Percentiles rank a stretch among this genome's conserved stretches.
Evolutionary conservation across 108 stramenopile species (phyloP).

Genomic region (Fistulifera pelliculosa): DNA sequence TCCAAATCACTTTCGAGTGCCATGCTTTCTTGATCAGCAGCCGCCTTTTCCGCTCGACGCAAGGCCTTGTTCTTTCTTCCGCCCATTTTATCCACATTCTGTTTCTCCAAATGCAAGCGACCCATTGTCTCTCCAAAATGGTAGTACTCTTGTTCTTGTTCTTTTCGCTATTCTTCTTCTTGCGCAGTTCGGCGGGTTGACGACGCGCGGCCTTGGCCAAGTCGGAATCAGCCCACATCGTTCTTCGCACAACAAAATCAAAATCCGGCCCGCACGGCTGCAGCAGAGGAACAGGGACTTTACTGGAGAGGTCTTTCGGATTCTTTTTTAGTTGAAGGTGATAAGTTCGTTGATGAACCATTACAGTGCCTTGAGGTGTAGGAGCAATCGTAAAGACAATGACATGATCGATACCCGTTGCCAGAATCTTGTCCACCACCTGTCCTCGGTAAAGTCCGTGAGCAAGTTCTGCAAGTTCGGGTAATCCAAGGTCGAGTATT

Average conservation of each 20-base stretch:
- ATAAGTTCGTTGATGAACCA: slow-evolving; percentile 74
- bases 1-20: slow-evolving; percentile 71
- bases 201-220: slow-evolving; percentile 88
- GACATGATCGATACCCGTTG: slow-evolving; percentile 89
- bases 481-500: slow-evolving; percentile 21
- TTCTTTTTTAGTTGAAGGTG: slow-evolving; percentile 80
- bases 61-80: slow-evolving; percentile 85
- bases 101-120: slow-evolving; percentile 91
- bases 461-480: slow-evolving; percentile 81
- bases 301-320: slow-evolving; percentile 44
- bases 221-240: slow-evolving; percentile 86
- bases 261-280: slow-evolving; percentile 91
- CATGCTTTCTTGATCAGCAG: slow-evolving; percentile 55
- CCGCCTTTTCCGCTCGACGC: slow-evolving; percentile 67
- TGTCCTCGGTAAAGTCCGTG: slow-evolving; percentile 95
- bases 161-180: slow-evolving; percentile 58
- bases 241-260: slow-evolving; percentile 84
- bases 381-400: slow-evolving; percentile 72
- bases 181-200: slow-evolving; percentile 44
- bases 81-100: slow-evolving; percentile 82
- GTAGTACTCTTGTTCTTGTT: slow-evolving; percentile 92
- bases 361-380: slow-evolving; percentile 23
- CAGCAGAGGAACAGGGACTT: slow-evolving; percentile 74
- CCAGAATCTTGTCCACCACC: slow-evolving; percentile 79
- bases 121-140: slow-evolving; percentile 95